These are phyloP conservation scores for Claviceps sp. DNA, from an alignment of 2,329 filamentous ascomycete genomes.

Conservation along the genomic window DNA sequence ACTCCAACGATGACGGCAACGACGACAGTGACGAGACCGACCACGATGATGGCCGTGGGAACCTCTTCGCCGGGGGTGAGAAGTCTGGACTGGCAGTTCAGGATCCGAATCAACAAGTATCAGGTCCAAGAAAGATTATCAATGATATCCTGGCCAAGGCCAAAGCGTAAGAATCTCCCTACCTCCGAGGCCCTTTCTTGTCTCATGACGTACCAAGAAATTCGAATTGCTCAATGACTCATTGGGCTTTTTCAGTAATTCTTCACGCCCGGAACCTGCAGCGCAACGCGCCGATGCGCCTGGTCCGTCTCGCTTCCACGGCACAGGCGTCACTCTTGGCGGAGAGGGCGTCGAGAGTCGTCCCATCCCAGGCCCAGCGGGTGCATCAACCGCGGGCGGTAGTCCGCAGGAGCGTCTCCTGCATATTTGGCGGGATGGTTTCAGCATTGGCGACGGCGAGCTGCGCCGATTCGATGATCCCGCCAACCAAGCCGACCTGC, in stretches of 20 bases:
- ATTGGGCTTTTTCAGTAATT: constrained; percentile 33
- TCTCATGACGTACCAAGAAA: not conserved
- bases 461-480: constrained; percentile 71
- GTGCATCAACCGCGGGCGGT: constrained; percentile 13
- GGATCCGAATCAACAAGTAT: constrained; percentile 36
- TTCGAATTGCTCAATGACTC: not conserved
- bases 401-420: constrained; percentile 53
- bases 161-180: constrained; percentile 33
- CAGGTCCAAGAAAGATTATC: constrained; percentile 41
- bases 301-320: constrained; percentile 46
- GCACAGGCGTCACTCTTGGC: constrained; percentile 62
- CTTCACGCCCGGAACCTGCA: constrained; percentile 38
- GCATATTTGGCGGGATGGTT: constrained; percentile 73
- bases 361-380: constrained; percentile 47
- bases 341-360: constrained; percentile 63
- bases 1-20: constrained; percentile 43
- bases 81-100: constrained; percentile 64
- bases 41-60: constrained; percentile 45
- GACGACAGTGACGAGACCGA: constrained; percentile 41
- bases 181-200: not conserved
- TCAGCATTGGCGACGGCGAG: constrained; percentile 71
- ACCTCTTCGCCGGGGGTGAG: constrained; percentile 73
- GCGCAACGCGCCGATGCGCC: constrained; percentile 34
- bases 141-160: constrained; percentile 53
- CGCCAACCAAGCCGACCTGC: constrained; percentile 54